phyloP scores from a whole-genome alignment of 2,329 filamentous ascomycete genomes.

The Aspergillus uvarum region DNA sequence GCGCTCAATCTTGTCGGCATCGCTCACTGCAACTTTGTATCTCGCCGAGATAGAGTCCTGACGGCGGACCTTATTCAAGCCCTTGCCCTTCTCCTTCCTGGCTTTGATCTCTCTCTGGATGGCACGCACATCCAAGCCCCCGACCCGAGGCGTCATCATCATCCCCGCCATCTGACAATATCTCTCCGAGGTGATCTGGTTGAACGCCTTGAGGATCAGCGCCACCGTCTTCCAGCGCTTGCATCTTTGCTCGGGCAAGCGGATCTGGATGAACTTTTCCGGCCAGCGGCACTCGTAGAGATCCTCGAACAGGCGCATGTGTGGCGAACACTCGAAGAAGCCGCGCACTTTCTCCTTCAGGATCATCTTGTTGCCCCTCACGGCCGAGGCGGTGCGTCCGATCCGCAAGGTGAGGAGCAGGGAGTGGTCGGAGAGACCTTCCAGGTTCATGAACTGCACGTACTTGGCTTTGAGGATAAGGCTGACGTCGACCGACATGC shows the following conservation, averaged over 20 bases:
- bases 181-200: slow-evolving; percentile 21
- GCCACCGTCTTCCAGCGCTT: slow-evolving; percentile 30
- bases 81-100: background rate
- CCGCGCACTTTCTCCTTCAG: slow-evolving; percentile 22
- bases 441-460: slow-evolving; percentile 28
- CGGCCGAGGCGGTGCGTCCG: slow-evolving; percentile 11
- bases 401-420: slow-evolving; percentile 27
- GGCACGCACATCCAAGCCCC: slow-evolving; percentile 26
- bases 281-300: slow-evolving; percentile 19
- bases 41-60: background rate
- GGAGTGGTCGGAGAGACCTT: slow-evolving; percentile 29
- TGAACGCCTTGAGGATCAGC: slow-evolving; percentile 29
- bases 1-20: background rate
- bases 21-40: background rate
- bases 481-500: slow-evolving; percentile 3
- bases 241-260: slow-evolving; percentile 24
- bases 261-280: slow-evolving; percentile 24
- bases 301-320: slow-evolving; percentile 24
- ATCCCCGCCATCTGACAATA: slow-evolving; percentile 24
- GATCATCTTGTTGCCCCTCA: slow-evolving; percentile 18
- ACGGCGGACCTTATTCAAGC: background rate
- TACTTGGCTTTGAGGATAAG: slow-evolving; percentile 19
- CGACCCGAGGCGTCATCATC: slow-evolving; percentile 16
- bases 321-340: slow-evolving; percentile 15
- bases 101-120: slow-evolving; percentile 17